phyloP scores from a whole-genome alignment of 2,329 filamentous ascomycete species.

The Clonostachys byssicola region DNA sequence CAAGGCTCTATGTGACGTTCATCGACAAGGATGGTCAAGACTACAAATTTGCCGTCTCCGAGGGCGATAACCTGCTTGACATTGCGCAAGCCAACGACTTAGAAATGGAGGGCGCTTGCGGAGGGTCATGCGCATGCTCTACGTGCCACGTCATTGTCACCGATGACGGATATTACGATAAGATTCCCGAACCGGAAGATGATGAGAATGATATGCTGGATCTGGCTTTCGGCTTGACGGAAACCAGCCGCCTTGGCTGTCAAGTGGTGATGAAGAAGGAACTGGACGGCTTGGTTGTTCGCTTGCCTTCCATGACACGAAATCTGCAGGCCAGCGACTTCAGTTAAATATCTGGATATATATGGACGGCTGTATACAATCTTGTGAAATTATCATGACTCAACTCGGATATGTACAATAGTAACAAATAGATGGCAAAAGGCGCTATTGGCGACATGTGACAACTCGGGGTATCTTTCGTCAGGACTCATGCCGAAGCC shows the following conservation, averaged over 20 bases:
- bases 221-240: slow-evolving; percentile 82
- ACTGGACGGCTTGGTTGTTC: slow-evolving; percentile 80
- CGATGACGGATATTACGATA: slow-evolving; percentile 69
- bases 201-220: slow-evolving; percentile 91
- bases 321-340: slow-evolving; percentile 97
- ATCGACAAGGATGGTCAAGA: slow-evolving; percentile 83
- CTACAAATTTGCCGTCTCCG: slow-evolving; percentile 73
- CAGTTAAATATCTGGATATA: slow-evolving; percentile 2
- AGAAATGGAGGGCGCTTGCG: slow-evolving; percentile 98
- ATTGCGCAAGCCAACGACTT: slow-evolving; percentile 92
- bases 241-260: slow-evolving; percentile 80
- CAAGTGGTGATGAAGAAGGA: slow-evolving; percentile 91
- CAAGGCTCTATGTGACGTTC: slow-evolving; percentile 82
- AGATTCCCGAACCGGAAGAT: slow-evolving; percentile 73
- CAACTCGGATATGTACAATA: slow-evolving; percentile 1
- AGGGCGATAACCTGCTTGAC: slow-evolving; percentile 90
- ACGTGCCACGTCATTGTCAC: slow-evolving; percentile 88
- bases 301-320: slow-evolving; percentile 86
- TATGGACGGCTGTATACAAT: not conserved
- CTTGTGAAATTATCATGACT: not conserved
- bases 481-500: not conserved
- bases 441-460: not conserved
- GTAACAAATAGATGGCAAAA: not conserved
- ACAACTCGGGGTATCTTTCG: not conserved
- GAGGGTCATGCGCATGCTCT: slow-evolving; percentile 88